Evolutionary conservation across 257 asterid genomes (phyloP).

Genomic region (Scutellaria galericulata): DNA sequence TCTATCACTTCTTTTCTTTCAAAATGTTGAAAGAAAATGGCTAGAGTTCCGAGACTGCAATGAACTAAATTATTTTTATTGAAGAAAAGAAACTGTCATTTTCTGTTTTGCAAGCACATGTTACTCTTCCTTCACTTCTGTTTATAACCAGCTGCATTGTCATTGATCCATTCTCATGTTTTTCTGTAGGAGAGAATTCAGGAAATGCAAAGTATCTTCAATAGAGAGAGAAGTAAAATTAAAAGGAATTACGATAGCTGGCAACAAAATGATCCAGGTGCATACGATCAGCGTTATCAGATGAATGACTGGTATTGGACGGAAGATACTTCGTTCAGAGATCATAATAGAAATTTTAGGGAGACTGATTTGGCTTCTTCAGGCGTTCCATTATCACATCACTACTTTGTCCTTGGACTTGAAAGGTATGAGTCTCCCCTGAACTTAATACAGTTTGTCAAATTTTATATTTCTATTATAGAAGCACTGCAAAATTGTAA

Average conservation of each 20-base stretch:
- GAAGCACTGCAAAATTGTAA: neutral
- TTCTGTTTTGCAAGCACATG: neutral
- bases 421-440: constrained; percentile 61
- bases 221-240: constrained; percentile 78
- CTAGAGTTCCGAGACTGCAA: too few relatives aligned
- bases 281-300: constrained; percentile 82
- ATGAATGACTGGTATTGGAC: constrained; percentile 98
- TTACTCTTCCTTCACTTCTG: neutral
- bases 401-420: constrained; percentile 91
- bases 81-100: neutral
- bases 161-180: constrained; percentile 33
- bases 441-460: neutral
- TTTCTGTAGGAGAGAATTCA: constrained; percentile 79
- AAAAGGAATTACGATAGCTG: constrained; percentile 80
- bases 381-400: constrained; percentile 65
- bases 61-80: too few relatives aligned
- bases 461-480: neutral
- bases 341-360: constrained; percentile 54
- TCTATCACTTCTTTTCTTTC: too few relatives aligned
- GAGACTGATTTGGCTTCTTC: constrained; percentile 55
- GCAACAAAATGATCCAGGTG: constrained; percentile 66
- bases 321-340: constrained; percentile 64
- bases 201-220: constrained; percentile 90
- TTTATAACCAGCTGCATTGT: constrained; percentile 4
- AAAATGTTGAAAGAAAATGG: too few relatives aligned